Evolutionary conservation across 139 green algal species (phyloP).

Genomic region (Chlamydomonas eustigma): DNA sequence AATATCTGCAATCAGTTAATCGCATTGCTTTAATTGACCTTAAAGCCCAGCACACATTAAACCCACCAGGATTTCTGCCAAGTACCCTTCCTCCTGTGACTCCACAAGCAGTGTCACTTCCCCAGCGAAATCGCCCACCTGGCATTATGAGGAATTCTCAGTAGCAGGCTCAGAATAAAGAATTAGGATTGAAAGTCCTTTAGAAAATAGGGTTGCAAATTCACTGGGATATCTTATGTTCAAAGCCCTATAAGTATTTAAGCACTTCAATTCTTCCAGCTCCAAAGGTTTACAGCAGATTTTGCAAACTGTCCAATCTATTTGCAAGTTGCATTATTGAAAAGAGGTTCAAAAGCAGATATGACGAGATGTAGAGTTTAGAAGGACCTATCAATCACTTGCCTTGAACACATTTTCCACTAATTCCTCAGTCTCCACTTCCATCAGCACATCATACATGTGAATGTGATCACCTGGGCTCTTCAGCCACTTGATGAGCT

Average conservation of each 20-base stretch:
- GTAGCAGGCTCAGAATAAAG: too few species aligned
- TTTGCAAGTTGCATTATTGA: background rate
- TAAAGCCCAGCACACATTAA: background rate
- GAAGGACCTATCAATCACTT: too few species aligned
- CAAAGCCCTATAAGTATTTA: too few species aligned
- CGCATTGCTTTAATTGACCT: background rate
- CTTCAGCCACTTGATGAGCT: slow-evolving; percentile 21
- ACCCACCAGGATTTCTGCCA: background rate
- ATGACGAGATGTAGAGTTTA: too few species aligned
- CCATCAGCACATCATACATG: slow-evolving; percentile 25
- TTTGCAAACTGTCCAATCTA: background rate
- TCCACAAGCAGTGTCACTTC: slow-evolving; percentile 23
- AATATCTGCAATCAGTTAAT: too few species aligned
- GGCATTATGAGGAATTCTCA: too few species aligned
- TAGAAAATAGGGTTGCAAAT: too few species aligned
- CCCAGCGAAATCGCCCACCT: slow-evolving; percentile 28
- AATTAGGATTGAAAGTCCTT: too few species aligned
- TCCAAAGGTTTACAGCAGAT: background rate
- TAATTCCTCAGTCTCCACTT: slow-evolving; percentile 23
- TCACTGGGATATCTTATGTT: too few species aligned
- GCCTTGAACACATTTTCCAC: slow-evolving; percentile 19
- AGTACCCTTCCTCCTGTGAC: slow-evolving; percentile 19
- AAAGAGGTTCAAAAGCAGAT: background rate
- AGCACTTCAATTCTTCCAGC: too few species aligned
- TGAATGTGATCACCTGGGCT: slow-evolving; percentile 9